Conservation (phyloP, 495 filamentous ascomycete genomes). For the Aspergillus asperescens region DNA sequence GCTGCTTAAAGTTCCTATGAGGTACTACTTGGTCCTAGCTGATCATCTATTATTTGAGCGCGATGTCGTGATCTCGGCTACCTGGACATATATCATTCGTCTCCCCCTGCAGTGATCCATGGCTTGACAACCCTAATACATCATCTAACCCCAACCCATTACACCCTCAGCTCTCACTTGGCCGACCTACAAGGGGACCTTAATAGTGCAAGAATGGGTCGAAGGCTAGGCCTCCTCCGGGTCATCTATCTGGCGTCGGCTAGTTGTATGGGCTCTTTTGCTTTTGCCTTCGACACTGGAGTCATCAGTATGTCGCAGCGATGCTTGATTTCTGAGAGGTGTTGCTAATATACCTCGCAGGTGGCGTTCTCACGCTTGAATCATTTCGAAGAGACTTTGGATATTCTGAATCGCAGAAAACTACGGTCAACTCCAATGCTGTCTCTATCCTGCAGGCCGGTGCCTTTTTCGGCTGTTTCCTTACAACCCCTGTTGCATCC, state of each 20-base stretch:
- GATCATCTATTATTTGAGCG: not conserved
- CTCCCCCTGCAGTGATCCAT: not conserved
- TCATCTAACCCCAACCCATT: not conserved
- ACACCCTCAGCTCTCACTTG: not conserved
- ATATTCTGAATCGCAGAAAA: constrained; percentile 29
- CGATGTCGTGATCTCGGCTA: not conserved
- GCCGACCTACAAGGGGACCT: not conserved
- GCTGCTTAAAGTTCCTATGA: not conserved
- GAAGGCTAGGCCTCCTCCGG: constrained; percentile 29
- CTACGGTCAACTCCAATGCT: constrained; percentile 38
- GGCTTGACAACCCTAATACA: not conserved
- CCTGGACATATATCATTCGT: not conserved
- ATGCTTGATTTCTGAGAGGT: not conserved
- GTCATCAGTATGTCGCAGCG: constrained; percentile 31
- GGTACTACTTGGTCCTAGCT: not conserved
- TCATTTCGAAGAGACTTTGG: constrained; percentile 39
- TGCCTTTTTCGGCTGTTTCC: constrained; percentile 43
- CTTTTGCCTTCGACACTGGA: constrained; percentile 38
- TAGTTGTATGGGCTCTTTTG: constrained; percentile 39
- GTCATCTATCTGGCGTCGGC: constrained; percentile 33
- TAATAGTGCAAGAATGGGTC: constrained; percentile 19
- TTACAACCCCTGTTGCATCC: constrained; percentile 41
- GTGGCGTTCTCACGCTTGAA: constrained; percentile 34
- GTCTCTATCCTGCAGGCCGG: constrained; percentile 40
- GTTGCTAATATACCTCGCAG: constrained; percentile 9